These are phyloP conservation scores for Colletotrichum tropicicola DNA, from an alignment of 2,329 filamentous ascomycete species.

Conservation along the genomic window DNA sequence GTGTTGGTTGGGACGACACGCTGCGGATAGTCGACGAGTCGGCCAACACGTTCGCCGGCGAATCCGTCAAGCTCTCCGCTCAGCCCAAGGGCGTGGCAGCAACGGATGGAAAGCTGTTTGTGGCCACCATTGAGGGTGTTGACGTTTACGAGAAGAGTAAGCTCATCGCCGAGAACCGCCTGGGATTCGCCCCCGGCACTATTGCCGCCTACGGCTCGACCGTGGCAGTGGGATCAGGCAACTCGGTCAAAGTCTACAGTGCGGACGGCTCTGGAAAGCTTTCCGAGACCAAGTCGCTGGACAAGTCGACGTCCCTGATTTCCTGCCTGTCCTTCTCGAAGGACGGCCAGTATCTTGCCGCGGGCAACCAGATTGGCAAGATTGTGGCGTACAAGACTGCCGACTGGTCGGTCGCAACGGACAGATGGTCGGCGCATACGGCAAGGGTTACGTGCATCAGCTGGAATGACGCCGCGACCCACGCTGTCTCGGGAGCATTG, in stretches of 20 bases:
- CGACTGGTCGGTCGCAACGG: slow-evolving; percentile 77
- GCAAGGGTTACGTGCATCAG: slow-evolving; percentile 66
- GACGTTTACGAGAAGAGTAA: slow-evolving; percentile 68
- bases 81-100: slow-evolving; percentile 83
- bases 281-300: slow-evolving; percentile 64
- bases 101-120: slow-evolving; percentile 59
- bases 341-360: slow-evolving; percentile 80
- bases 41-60: slow-evolving; percentile 78
- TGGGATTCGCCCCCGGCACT: slow-evolving; percentile 72
- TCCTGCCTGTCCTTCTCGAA: slow-evolving; percentile 86
- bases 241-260: slow-evolving; percentile 79
- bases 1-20: slow-evolving; percentile 93
- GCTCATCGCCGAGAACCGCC: slow-evolving; percentile 65
- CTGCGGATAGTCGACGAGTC: slow-evolving; percentile 81
- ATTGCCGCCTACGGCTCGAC: slow-evolving; percentile 74
- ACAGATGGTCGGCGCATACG: slow-evolving; percentile 72
- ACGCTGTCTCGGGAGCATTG: slow-evolving; percentile 84
- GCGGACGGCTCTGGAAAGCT: slow-evolving; percentile 66
- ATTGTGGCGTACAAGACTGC: slow-evolving; percentile 80
- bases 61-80: slow-evolving; percentile 71
- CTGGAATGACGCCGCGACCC: slow-evolving; percentile 82
- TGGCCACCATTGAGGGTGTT: slow-evolving; percentile 64
- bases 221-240: slow-evolving; percentile 81
- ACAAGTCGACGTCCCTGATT: slow-evolving; percentile 75
- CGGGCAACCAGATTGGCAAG: slow-evolving; percentile 85